These are phyloP conservation scores for Talaromyces pinophilus DNA, from an alignment of 2,329 filamentous ascomycete species.

Conservation along the genomic window DNA sequence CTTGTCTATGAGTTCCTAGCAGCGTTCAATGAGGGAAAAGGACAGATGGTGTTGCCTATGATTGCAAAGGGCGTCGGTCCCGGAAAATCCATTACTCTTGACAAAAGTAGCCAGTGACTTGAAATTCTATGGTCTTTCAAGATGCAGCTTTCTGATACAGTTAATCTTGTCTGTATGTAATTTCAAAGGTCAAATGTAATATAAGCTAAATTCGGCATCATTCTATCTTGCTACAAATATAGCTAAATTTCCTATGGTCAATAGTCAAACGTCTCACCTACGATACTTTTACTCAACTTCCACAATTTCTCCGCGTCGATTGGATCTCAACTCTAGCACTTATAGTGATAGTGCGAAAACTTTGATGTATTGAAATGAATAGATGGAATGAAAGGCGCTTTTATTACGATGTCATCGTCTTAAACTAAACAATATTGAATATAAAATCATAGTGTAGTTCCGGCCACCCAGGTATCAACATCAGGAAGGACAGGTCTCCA, in stretches of 20 bases:
- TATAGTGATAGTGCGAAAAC: no score
- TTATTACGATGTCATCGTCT: no score
- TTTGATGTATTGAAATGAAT: no score
- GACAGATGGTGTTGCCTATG: constrained; percentile 8
- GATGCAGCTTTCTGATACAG: background rate
- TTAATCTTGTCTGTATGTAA: background rate
- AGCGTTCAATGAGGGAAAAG: background rate
- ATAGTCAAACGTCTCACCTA: background rate
- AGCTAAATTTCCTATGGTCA: background rate
- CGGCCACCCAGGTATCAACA: no score
- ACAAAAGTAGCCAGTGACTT: background rate
- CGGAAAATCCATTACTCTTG: background rate
- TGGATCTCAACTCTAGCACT: background rate
- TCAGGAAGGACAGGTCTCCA: no score
- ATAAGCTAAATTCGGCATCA: background rate
- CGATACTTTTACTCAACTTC: background rate
- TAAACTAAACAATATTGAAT: no score
- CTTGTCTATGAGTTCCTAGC: constrained; percentile 2
- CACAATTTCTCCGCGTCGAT: background rate
- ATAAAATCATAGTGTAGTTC: no score
- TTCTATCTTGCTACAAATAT: background rate
- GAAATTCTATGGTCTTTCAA: background rate
- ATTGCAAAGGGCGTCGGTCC: constrained; percentile 30
- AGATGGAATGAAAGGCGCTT: no score
- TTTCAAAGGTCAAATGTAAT: background rate